These are phyloP conservation scores for Triticum turgidum DNA, from an alignment of 176 grass and related monocot species.

Conservation along the genomic window DNA sequence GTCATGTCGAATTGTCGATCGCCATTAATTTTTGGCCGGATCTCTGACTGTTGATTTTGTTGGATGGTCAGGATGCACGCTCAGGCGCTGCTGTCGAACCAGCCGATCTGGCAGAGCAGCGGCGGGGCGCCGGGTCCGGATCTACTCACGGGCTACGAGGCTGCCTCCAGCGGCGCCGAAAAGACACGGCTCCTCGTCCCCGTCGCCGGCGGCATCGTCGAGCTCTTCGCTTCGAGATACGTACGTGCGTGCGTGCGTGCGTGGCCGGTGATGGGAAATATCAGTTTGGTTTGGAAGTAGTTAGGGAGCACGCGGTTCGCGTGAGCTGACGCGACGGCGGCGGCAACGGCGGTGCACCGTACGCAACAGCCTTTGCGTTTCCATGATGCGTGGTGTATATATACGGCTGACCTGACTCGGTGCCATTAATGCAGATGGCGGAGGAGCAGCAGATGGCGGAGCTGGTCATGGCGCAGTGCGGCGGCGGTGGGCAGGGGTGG, in stretches of 20 bases:
- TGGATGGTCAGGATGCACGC: conserved; percentile 52
- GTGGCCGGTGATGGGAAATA: neutral
- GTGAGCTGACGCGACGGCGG: conserved; percentile 33
- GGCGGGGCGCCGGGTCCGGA: neutral
- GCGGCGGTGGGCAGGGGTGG: conserved; percentile 35
- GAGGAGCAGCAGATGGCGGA: conserved; percentile 82
- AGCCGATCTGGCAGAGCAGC: conserved; percentile 67
- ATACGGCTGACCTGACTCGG: neutral
- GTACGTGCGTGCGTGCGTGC: conserved; percentile 26
- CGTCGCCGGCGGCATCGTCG: conserved; percentile 76
- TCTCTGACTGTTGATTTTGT: too few relatives aligned
- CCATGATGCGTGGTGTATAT: neutral
- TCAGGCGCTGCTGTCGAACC: conserved; percentile 70
- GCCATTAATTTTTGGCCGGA: too few relatives aligned
- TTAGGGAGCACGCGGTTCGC: conserved; percentile 30
- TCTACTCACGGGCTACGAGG: conserved; percentile 36
- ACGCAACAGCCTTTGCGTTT: conserved; percentile 59
- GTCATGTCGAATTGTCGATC: too few relatives aligned
- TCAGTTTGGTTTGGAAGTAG: conserved; percentile 26
- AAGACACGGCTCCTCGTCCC: conserved; percentile 68
- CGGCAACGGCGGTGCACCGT: neutral
- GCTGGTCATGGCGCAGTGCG: conserved; percentile 72
- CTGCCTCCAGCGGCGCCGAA: neutral
- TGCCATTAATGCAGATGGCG: conserved; percentile 42
- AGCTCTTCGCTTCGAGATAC: conserved; percentile 67